phyloP scores from a whole-genome alignment of 768 basidiomycete species.

The Arthromyces matolae region DNA sequence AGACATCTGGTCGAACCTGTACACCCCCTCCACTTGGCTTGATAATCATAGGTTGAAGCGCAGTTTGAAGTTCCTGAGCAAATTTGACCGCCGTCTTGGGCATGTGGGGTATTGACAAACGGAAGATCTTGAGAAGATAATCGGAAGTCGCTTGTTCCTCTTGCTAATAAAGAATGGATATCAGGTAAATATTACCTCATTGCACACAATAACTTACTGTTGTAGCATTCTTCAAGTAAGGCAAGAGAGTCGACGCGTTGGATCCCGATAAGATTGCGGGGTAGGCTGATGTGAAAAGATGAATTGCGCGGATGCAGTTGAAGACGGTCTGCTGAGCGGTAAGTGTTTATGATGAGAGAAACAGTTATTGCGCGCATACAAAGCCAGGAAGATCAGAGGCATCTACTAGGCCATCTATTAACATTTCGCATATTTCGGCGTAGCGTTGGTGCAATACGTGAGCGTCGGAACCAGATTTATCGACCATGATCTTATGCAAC shows the following conservation, averaged over 20 bases:
- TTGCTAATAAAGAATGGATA: slow-evolving; percentile 36
- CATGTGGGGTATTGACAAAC: slow-evolving; percentile 80
- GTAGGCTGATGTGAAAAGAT: slow-evolving; percentile 78
- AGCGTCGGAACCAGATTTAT: slow-evolving; percentile 59
- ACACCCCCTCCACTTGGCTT: slow-evolving; percentile 72
- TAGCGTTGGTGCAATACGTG: slow-evolving; percentile 62
- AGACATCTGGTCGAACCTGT: slow-evolving; percentile 40
- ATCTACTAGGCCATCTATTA: slow-evolving; percentile 90
- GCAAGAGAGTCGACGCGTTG: slow-evolving; percentile 82
- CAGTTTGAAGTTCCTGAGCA: slow-evolving; percentile 76
- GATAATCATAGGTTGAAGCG: slow-evolving; percentile 88
- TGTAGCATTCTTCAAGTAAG: slow-evolving; percentile 82
- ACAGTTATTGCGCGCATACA: slow-evolving; percentile 38
- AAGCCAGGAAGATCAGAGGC: slow-evolving; percentile 76
- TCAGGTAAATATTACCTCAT: background rate
- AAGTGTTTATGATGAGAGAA: slow-evolving; percentile 1
- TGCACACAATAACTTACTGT: slow-evolving; percentile 42
- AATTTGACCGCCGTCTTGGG: slow-evolving; percentile 88
- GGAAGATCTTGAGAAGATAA: slow-evolving; percentile 85
- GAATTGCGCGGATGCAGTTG: slow-evolving; percentile 82
- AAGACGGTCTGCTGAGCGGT: slow-evolving; percentile 59
- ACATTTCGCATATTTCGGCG: slow-evolving; percentile 73
- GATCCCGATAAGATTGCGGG: slow-evolving; percentile 79
- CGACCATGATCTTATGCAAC: slow-evolving; percentile 75
- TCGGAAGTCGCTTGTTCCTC: slow-evolving; percentile 86